A percentile compares a stretch with the other conserved stretches of the same genome.
These are phyloP conservation scores for Candida silvicultrix DNA, from an alignment of 805 yeast species.

Conservation along the genomic window DNA sequence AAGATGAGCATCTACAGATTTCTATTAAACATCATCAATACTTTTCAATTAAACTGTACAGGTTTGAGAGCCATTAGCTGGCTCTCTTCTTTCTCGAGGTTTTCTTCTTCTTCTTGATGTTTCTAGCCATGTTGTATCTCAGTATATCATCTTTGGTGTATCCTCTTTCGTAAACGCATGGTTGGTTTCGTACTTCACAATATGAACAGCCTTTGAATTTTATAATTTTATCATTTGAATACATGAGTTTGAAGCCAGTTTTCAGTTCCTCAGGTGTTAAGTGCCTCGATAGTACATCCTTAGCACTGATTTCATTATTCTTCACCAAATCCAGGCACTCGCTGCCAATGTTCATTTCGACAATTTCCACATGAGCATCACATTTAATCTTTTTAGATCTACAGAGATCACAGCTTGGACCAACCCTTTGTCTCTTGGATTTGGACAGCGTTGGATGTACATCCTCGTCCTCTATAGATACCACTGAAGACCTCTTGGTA, in stretches of 20 bases:
- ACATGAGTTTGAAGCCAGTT: slow-evolving; percentile 9
- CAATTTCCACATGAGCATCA: slow-evolving; percentile 52
- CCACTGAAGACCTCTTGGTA: neutral
- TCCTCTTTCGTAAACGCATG: slow-evolving; percentile 8
- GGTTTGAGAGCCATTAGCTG: no score
- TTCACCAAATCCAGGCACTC: neutral
- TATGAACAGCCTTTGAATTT: slow-evolving; percentile 15
- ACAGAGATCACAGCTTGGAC: slow-evolving; percentile 73
- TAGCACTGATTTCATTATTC: neutral
- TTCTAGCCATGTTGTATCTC: neutral
- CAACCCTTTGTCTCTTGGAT: slow-evolving; percentile 51
- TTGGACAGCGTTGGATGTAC: neutral
- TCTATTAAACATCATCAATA: no score
- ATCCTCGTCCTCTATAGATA: neutral
- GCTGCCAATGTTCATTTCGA: slow-evolving; percentile 14
- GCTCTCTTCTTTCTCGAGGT: neutral
- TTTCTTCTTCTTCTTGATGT: neutral
- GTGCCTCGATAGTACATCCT: neutral
- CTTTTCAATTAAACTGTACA: no score
- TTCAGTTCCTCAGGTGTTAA: slow-evolving; percentile 2
- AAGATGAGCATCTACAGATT: no score
- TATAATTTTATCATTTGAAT: slow-evolving; percentile 9
- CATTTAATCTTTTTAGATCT: slow-evolving; percentile 66
- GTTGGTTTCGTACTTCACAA: slow-evolving; percentile 6
- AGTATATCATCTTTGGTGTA: slow-evolving; percentile 15